These are phyloP conservation scores for Breviolum minutum DNA, from an alignment of 73 alveolate species.

Conservation along the genomic window DNA sequence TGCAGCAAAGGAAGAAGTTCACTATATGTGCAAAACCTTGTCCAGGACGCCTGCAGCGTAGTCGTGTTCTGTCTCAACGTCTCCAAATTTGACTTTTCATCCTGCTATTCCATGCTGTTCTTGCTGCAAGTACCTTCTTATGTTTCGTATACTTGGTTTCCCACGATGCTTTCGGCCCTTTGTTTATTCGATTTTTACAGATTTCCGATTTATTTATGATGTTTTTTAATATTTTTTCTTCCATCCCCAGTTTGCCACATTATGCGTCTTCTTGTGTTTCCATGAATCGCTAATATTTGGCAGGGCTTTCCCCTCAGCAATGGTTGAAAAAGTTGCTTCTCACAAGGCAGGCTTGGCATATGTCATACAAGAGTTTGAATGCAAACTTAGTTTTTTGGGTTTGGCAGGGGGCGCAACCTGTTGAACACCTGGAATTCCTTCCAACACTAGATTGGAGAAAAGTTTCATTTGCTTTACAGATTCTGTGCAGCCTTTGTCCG, in stretches of 20 bases:
- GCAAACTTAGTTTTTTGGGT: too few species aligned
- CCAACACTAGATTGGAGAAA: too few species aligned
- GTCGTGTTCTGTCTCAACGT: too few species aligned
- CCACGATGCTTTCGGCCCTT: background rate
- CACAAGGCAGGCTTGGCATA: slow-evolving; percentile 51
- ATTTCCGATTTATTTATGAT: too few species aligned
- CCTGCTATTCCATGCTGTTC: too few species aligned
- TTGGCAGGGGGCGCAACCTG: too few species aligned
- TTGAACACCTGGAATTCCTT: too few species aligned
- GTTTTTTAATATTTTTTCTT: background rate
- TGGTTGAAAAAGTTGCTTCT: slow-evolving; percentile 22
- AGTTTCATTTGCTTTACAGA: too few species aligned
- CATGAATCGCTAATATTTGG: background rate
- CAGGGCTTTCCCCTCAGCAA: slow-evolving; percentile 13
- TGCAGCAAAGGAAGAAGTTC: slow-evolving; percentile 32
- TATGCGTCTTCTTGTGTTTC: background rate
- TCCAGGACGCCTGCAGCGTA: background rate
- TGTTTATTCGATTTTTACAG: too few species aligned
- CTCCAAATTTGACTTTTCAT: too few species aligned
- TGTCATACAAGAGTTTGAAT: background rate
- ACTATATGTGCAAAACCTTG: background rate
- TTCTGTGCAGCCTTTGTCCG: too few species aligned
- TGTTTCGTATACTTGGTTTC: background rate
- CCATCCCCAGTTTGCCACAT: background rate
- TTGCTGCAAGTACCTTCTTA: background rate